phyloP scores from a whole-genome alignment of 2,329 filamentous ascomycete species.

The Epichloe aotearoae region DNA sequence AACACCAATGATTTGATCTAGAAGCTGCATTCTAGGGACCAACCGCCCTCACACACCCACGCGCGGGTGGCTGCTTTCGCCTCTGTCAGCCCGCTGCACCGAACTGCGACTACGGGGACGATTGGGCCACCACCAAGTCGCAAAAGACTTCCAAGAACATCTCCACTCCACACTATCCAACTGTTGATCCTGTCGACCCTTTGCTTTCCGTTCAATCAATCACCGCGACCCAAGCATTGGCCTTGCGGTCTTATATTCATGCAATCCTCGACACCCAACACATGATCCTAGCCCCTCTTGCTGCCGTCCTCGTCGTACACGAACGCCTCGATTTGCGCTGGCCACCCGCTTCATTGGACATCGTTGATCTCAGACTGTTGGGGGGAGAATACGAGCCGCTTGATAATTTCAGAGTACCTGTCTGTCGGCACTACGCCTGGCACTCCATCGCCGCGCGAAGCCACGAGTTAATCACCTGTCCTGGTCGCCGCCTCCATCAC shows the following conservation, averaged over 20 bases:
- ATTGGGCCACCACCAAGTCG: background rate
- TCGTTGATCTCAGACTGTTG: constrained; percentile 5
- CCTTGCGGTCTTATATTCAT: constrained; percentile 1
- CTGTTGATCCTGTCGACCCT: constrained; percentile 1
- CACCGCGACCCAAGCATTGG: constrained; percentile 2
- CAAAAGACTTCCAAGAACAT: constrained; percentile 2
- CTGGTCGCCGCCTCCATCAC: constrained; percentile 1
- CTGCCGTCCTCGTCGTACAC: constrained; percentile 12
- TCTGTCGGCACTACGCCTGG: constrained; percentile 13
- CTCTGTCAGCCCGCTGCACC: background rate
- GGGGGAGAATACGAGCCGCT: constrained; percentile 20
- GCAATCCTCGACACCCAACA: constrained; percentile 5
- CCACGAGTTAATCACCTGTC: constrained; percentile 11
- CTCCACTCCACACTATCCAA: constrained; percentile 1
- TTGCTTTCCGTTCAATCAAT: constrained; percentile 1
- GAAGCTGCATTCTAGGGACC: background rate
- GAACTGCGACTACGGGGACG: background rate
- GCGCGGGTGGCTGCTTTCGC: constrained; percentile 14
- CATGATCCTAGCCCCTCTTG: constrained; percentile 5
- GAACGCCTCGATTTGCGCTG: constrained; percentile 10
- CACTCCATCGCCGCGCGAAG: constrained; percentile 11
- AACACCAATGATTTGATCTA: background rate
- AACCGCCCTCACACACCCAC: constrained; percentile 4
- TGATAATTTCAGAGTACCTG: background rate
- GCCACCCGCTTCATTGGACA: constrained; percentile 14